Conservation (phyloP, 371 early-diverging fungal genomes). For the Mortierella sp. region DNA sequence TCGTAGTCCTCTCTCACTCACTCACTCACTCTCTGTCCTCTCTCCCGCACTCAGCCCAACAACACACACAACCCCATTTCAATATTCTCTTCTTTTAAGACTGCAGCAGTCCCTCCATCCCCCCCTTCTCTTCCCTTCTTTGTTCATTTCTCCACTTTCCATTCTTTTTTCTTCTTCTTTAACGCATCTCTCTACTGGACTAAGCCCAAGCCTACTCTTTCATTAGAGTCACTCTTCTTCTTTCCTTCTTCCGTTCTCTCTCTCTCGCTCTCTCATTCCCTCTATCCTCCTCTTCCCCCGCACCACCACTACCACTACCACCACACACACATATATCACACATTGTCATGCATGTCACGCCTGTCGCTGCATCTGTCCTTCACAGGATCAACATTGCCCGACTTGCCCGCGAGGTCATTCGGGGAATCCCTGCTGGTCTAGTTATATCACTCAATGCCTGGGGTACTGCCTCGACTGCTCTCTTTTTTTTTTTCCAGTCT, state of each 20-base stretch:
- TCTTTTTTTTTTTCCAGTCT: neutral
- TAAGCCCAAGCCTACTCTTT: too few relatives aligned
- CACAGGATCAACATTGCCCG: constrained; percentile 10
- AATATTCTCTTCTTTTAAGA: too few relatives aligned
- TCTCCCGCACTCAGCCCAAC: too few relatives aligned
- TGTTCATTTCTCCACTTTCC: neutral
- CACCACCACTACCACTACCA: neutral
- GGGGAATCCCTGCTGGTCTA: constrained; percentile 45
- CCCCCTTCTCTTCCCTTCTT: neutral
- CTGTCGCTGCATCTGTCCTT: neutral
- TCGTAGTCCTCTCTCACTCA: too few relatives aligned
- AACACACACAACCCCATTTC: too few relatives aligned
- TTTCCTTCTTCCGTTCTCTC: neutral
- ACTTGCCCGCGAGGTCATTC: constrained; percentile 23
- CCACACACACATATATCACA: too few relatives aligned
- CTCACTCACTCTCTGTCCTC: too few relatives aligned
- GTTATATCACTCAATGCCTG: constrained; percentile 53
- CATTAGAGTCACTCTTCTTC: too few relatives aligned
- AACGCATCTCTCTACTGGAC: too few relatives aligned
- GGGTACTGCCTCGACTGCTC: constrained; percentile 17
- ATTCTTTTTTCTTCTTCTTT: too few relatives aligned
- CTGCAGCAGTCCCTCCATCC: neutral
- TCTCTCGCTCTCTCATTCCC: neutral
- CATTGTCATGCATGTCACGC: too few relatives aligned
- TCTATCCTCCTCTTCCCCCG: neutral